phyloP scores from a whole-genome alignment of 352 stramenopile species.

The Globisporangium barbulae region DNA sequence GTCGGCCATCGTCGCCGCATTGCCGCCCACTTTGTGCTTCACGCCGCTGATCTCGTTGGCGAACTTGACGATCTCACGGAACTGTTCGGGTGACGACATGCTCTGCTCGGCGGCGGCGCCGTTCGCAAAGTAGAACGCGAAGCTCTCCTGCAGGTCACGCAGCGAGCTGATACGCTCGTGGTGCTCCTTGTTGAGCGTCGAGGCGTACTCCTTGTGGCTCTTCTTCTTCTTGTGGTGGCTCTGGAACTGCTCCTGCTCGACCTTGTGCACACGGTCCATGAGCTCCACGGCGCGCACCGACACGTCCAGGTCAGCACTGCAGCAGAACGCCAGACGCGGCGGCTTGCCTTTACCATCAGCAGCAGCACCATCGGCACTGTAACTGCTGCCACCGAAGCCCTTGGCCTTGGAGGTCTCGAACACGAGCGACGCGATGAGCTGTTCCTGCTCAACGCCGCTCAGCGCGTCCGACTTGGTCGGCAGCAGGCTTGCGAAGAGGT shows the following conservation, averaged over 20 bases:
- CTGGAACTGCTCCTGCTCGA: conserved; percentile 39
- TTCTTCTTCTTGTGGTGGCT: conserved; percentile 34
- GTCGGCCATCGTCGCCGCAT: conserved; percentile 79
- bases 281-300: conserved; percentile 72
- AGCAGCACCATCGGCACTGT: conserved; percentile 4
- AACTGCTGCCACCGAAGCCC: conserved; percentile 8
- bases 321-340: conserved; percentile 76
- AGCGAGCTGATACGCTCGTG: conserved; percentile 74
- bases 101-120: conserved; percentile 79
- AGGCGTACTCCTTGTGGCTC: conserved; percentile 18
- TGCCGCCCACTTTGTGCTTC: conserved; percentile 66
- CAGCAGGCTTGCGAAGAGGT: conserved; percentile 49
- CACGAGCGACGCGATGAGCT: conserved; percentile 61
- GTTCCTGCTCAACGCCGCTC: conserved; percentile 48
- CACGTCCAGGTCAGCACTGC: conserved; percentile 77
- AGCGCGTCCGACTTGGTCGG: conserved; percentile 33
- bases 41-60: conserved; percentile 59
- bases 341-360: conserved; percentile 9
- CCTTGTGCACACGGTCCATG: conserved; percentile 52
- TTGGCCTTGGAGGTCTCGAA: conserved; percentile 46
- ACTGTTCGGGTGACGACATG: conserved; percentile 76
- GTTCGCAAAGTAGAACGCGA: conserved; percentile 80
- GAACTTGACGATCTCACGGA: conserved; percentile 64
- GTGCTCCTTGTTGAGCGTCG: conserved; percentile 40
- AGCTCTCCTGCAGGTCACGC: conserved; percentile 68